Evolutionary conservation across 2,329 filamentous ascomycete genomes (phyloP), one percentile per base, ranked within the genome.

Genomic region (Microsporum audouinii): DNA sequence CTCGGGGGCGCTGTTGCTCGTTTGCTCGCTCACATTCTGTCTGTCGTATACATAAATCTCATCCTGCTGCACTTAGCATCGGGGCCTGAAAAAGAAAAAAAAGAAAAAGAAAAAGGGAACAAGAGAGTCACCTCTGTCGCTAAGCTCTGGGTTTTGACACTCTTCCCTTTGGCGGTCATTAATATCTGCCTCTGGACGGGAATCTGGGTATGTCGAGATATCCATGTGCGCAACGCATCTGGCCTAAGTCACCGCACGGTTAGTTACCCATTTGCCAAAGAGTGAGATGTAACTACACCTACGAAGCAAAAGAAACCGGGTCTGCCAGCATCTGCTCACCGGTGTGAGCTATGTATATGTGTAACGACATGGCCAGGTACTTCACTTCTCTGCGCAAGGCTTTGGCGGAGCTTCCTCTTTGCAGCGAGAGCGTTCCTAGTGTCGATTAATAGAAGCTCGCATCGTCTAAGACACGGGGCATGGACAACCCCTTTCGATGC

Each of bases 11-110:
- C 86, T 81, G 63, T 68, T 77, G 70, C 71, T 76, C 61, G 68
- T 67, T 17, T 71, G 66, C 51, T 76, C 72, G 63, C 71, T 74
- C 58, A 87, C 84, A 68, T 87, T 84, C 66, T 86, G 85, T 64
- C 91, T 88, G 74, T 96, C 91, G 75, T 95, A 99, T 59, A 97
- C 84, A 72, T 88, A 97, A 61, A 99, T 85, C 72, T 97, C 91
- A 66, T 84, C 88, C 87, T 95, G 67, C 60, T 17, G 8, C n/a
- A 39, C 56, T 67, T 53, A 63, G 57, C 49, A 36, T 23, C 17
- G 29, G 3, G 31, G 29, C 34, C 66, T 53, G n/a, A 57, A 12
- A 2, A 33, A 58, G 49, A 3, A 23, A 3, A 62, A 31, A 38
- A 23, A 17, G 29, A 27, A 12, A 2, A 33, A 58, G 49, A 3